A percentile compares a stretch with the other conserved stretches of the same genome.
phyloP scores from a whole-genome alignment of 805 yeast genomes.

The Schwanniomyces occidentalis region DNA sequence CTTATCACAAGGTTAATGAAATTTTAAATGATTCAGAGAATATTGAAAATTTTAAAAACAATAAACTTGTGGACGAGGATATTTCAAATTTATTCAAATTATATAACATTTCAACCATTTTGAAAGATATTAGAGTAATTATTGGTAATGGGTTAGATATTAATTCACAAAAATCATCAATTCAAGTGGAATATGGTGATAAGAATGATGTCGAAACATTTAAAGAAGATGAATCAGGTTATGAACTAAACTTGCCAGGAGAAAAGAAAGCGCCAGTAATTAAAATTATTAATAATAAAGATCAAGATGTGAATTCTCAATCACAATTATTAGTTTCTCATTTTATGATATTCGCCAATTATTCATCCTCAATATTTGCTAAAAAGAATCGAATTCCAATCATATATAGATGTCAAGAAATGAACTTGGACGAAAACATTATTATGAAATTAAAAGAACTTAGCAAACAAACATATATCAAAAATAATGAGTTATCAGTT shows the following conservation, averaged over 20 bases:
- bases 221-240: slow-evolving; percentile 11
- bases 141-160: slow-evolving; percentile 23
- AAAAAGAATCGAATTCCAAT: slow-evolving; percentile 47
- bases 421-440: slow-evolving; percentile 24
- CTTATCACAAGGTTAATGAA: slow-evolving; percentile 64
- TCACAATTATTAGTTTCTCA: slow-evolving; percentile 76
- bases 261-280: slow-evolving; percentile 12
- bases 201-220: slow-evolving; percentile 1
- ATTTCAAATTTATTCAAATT: slow-evolving; percentile 27
- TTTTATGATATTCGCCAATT: slow-evolving; percentile 78
- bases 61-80: slow-evolving; percentile 16
- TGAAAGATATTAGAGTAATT: slow-evolving; percentile 22
- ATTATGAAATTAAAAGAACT: slow-evolving; percentile 23
- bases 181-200: slow-evolving; percentile 12
- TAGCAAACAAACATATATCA: slow-evolving; percentile 17
- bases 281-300: slow-evolving; percentile 11
- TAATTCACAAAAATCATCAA: slow-evolving; percentile 13
- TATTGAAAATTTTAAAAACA: slow-evolving; percentile 9
- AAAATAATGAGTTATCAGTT: slow-evolving; percentile 21
- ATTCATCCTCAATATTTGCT: slow-evolving; percentile 54
- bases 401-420: slow-evolving; percentile 44
- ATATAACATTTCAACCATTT: slow-evolving; percentile 23
- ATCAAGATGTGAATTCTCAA: slow-evolving; percentile 29
- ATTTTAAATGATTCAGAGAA: slow-evolving; percentile 36
- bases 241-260: slow-evolving; percentile 14